Conservation (phyloP, 179 eudicot genomes). For the Carnegiea gigantea region DNA sequence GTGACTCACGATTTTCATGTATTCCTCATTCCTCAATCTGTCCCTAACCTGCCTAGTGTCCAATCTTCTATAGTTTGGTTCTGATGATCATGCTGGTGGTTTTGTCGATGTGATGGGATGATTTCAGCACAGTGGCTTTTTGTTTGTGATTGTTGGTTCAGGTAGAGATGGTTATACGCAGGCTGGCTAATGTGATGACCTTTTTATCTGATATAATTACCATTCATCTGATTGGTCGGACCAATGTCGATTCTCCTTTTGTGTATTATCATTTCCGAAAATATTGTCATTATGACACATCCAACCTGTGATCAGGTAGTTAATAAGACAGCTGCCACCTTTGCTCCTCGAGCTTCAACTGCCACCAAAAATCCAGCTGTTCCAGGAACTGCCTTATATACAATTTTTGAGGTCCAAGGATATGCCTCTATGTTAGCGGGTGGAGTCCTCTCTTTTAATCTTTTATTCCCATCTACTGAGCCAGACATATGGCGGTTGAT, state of each 20-base stretch:
- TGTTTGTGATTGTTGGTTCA: background rate
- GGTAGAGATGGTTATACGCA: background rate
- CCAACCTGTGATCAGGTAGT: slow-evolving; percentile 52
- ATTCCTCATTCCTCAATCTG: no score
- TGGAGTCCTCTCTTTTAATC: slow-evolving; percentile 95
- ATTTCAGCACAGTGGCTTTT: no score
- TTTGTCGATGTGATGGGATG: no score
- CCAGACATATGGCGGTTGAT: slow-evolving; percentile 94
- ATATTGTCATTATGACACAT: background rate
- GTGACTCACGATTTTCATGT: no score
- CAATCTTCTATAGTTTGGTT: no score
- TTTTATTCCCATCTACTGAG: slow-evolving; percentile 87
- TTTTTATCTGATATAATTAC: background rate
- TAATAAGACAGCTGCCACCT: slow-evolving; percentile 90
- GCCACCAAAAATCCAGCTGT: slow-evolving; percentile 87
- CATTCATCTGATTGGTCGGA: background rate
- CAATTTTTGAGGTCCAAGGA: slow-evolving; percentile 83
- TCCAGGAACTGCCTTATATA: slow-evolving; percentile 75
- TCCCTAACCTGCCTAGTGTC: no score
- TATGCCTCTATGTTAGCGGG: slow-evolving; percentile 79
- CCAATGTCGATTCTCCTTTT: background rate
- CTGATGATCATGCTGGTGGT: no score
- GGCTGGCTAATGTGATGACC: background rate
- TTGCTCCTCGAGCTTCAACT: slow-evolving; percentile 95
- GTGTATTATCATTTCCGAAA: background rate